Percentiles rank a stretch among this genome's conserved stretches.
These are phyloP conservation scores for Debaryomyces fabryi DNA, from an alignment of 1,139 yeast species.

Conservation along the genomic window DNA sequence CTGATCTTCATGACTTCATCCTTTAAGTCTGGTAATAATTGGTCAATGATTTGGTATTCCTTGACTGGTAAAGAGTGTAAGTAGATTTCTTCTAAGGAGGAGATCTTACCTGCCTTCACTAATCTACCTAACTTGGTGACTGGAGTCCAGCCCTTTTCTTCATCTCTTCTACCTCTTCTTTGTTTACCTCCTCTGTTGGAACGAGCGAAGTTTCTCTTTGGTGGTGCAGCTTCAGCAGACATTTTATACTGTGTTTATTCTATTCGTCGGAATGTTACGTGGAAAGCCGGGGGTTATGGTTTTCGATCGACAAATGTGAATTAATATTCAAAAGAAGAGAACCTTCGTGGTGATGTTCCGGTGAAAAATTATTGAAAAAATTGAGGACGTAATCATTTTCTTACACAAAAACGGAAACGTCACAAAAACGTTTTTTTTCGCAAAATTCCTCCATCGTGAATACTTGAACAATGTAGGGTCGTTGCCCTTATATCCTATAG, in stretches of 20 bases:
- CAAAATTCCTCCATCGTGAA: background rate
- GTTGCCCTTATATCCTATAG: background rate
- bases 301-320: constrained; percentile 69
- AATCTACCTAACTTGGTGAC: constrained; percentile 99
- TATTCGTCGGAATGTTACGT: constrained; percentile 79
- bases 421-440: background rate
- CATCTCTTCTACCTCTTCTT: constrained; percentile 67
- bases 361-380: constrained; percentile 5
- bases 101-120: constrained; percentile 98
- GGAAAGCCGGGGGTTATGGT: constrained; percentile 91
- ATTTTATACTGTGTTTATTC: constrained; percentile 36
- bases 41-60: constrained; percentile 99
- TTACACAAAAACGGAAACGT: constrained; percentile 17
- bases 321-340: constrained; percentile 12
- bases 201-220: constrained; percentile 70
- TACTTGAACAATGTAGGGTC: background rate
- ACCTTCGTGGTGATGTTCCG: constrained; percentile 4
- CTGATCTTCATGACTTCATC: constrained; percentile 99
- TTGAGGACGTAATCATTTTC: constrained; percentile 11
- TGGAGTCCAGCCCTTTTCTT: constrained; percentile 99
- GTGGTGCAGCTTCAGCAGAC: constrained; percentile 69
- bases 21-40: constrained; percentile 91
- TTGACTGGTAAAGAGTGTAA: constrained; percentile 99
- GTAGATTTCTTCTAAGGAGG: constrained; percentile 97
- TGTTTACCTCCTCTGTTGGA: constrained; percentile 49